These are phyloP conservation scores for Aspergillus thermomutatus DNA, from an alignment of 2,329 filamentous ascomycete species.

Conservation along the genomic window DNA sequence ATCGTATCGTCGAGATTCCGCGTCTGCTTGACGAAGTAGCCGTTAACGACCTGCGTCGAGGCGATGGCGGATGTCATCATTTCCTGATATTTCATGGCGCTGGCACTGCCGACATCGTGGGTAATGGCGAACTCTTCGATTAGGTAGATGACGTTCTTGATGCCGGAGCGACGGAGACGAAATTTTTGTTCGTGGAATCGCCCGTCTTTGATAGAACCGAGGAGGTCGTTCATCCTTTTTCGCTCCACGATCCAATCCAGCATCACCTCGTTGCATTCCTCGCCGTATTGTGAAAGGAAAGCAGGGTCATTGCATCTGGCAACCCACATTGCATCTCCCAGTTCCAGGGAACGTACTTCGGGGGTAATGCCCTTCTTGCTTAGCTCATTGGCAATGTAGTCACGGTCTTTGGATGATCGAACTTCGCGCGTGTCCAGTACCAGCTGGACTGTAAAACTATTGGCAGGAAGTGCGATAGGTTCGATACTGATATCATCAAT, in stretches of 20 bases:
- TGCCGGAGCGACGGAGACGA: slow-evolving; percentile 66
- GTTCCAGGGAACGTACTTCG: slow-evolving; percentile 64
- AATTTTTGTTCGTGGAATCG: slow-evolving; percentile 85
- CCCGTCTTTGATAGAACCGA: slow-evolving; percentile 77
- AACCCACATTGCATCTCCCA: slow-evolving; percentile 77
- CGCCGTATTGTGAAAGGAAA: slow-evolving; percentile 55
- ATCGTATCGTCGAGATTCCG: slow-evolving; percentile 74
- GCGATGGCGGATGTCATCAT: slow-evolving; percentile 70
- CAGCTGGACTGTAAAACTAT: slow-evolving; percentile 68
- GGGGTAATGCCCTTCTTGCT: slow-evolving; percentile 62
- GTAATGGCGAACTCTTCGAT: slow-evolving; percentile 70
- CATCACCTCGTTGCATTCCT: slow-evolving; percentile 62
- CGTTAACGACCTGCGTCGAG: slow-evolving; percentile 73
- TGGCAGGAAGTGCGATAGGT: slow-evolving; percentile 61
- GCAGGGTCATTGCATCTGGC: slow-evolving; percentile 64
- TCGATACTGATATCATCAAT: slow-evolving; percentile 38
- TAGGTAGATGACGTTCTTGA: slow-evolving; percentile 75
- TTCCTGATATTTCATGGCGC: slow-evolving; percentile 56
- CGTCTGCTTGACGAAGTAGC: slow-evolving; percentile 75
- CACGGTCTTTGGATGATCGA: slow-evolving; percentile 67
- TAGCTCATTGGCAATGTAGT: slow-evolving; percentile 73
- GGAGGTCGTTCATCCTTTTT: slow-evolving; percentile 74
- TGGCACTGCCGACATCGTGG: slow-evolving; percentile 44
- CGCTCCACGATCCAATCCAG: slow-evolving; percentile 79
- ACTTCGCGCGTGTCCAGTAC: slow-evolving; percentile 74